phyloP scores from a whole-genome alignment of 2,329 filamentous ascomycete species.

The Xylariaceae sp. region DNA sequence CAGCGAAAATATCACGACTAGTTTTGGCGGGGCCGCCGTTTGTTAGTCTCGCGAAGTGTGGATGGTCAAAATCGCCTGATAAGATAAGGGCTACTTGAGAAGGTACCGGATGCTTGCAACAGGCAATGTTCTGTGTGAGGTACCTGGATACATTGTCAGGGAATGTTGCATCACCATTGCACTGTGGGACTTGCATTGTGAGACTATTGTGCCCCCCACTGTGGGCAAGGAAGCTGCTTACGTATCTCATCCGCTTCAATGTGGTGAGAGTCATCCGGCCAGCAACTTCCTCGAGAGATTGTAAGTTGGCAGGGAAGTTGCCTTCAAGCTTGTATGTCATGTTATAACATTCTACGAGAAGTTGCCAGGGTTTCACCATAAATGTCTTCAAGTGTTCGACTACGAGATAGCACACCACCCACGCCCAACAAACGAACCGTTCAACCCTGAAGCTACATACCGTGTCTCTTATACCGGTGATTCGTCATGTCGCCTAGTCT shows the following conservation, averaged over 20 bases:
- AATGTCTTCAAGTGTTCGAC: too few species aligned
- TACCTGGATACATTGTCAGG: not conserved
- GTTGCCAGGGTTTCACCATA: too few species aligned
- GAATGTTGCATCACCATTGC: too few species aligned
- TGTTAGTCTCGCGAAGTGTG: slow-evolving; percentile 12
- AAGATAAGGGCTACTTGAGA: slow-evolving; percentile 20
- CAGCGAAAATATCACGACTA: too few species aligned
- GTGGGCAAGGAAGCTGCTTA: not conserved
- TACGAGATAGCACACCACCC: too few species aligned
- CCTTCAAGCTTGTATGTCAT: not conserved
- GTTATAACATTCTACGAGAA: too few species aligned
- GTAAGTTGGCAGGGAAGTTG: too few species aligned
- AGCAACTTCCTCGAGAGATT: too few species aligned
- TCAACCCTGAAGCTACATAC: too few species aligned
- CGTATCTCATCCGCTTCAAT: not conserved
- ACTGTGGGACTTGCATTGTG: too few species aligned
- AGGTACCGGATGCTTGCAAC: too few species aligned
- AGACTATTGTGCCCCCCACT: not conserved
- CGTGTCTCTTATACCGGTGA: not conserved
- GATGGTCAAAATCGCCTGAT: slow-evolving; percentile 13
- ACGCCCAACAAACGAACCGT: too few species aligned
- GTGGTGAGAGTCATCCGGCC: slow-evolving; percentile 12
- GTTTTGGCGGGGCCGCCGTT: slow-evolving; percentile 7
- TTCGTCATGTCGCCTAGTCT: slow-evolving; percentile 41
- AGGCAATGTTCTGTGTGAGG: not conserved